phyloP scores from a whole-genome alignment of 305 asterid species.

The Fraxinus platypoda region DNA sequence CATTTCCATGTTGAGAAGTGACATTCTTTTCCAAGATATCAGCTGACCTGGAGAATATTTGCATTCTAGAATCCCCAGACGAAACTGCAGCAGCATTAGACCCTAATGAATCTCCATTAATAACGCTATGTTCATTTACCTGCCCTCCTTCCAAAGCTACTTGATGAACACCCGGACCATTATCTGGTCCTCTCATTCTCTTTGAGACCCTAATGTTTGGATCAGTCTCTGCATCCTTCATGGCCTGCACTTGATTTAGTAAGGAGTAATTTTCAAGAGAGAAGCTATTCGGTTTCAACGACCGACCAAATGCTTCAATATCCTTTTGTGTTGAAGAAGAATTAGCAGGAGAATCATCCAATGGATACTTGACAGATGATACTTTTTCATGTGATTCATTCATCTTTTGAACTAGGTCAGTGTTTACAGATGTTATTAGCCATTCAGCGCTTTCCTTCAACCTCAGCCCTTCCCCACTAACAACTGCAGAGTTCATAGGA shows the following conservation, averaged over 20 bases:
- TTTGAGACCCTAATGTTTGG: constrained; percentile 50
- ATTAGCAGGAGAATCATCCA: constrained; percentile 50
- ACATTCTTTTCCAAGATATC: constrained; percentile 36
- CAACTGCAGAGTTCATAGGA: constrained; percentile 35
- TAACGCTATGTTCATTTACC: constrained; percentile 33
- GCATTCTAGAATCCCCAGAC: constrained; percentile 46
- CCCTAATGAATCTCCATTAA: constrained; percentile 27
- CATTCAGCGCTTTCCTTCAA: constrained; percentile 41
- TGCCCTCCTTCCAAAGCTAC: constrained; percentile 30
- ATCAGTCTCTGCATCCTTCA: constrained; percentile 49
- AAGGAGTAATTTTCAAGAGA: constrained; percentile 42
- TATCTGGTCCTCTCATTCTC: constrained; percentile 53
- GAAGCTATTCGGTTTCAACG: constrained; percentile 54
- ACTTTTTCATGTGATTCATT: constrained; percentile 42
- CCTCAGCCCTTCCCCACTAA: constrained; percentile 39
- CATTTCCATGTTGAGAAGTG: constrained; percentile 41
- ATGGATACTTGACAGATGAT: constrained; percentile 26
- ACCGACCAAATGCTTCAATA: constrained; percentile 70
- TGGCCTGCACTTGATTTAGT: constrained; percentile 41
- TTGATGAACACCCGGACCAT: constrained; percentile 34
- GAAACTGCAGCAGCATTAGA: constrained; percentile 35
- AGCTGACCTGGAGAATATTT: constrained; percentile 34
- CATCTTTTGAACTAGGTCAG: constrained; percentile 32
- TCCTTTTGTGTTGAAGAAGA: constrained; percentile 54
- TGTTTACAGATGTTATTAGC: constrained; percentile 30